These are phyloP conservation scores for Caryopteris hybrid DNA, from an alignment of 305 asterid genomes.

Conservation along the genomic window DNA sequence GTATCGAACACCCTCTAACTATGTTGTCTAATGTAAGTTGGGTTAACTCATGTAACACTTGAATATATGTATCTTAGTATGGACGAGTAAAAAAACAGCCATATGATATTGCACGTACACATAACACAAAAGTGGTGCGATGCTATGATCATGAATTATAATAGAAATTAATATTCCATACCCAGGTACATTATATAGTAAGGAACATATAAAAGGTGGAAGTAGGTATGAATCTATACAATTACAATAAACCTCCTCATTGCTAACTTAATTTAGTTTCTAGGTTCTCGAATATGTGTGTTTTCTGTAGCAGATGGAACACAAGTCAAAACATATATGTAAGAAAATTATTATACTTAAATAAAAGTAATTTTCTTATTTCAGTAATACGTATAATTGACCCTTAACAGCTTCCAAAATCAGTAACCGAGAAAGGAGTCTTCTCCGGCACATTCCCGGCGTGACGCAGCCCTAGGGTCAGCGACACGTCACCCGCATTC, in stretches of 20 bases:
- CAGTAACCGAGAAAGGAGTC: conserved; percentile 44
- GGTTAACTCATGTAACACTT: too few species aligned
- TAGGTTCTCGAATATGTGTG: neutral
- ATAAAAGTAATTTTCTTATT: neutral
- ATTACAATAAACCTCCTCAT: conserved; percentile 17
- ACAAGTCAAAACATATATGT: neutral
- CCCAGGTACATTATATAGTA: too few species aligned
- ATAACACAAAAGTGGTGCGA: too few species aligned
- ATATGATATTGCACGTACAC: too few species aligned
- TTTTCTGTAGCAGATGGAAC: neutral
- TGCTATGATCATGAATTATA: too few species aligned
- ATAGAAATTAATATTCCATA: too few species aligned
- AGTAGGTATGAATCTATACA: conserved; percentile 1
- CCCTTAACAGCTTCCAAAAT: conserved; percentile 34
- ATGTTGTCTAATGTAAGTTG: too few species aligned
- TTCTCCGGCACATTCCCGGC: conserved; percentile 71
- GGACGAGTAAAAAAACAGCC: too few species aligned
- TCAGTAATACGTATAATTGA: neutral
- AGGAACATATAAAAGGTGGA: neutral
- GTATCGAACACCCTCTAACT: too few species aligned
- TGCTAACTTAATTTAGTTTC: conserved; percentile 3
- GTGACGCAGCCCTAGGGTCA: conserved; percentile 81
- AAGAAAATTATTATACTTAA: too few species aligned
- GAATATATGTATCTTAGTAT: too few species aligned
- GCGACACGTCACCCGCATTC: conserved; percentile 67